Base-by-base conservation (phyloP, 352 stramenopile genomes). In the Pilasporangium apinafurcum region DNA sequence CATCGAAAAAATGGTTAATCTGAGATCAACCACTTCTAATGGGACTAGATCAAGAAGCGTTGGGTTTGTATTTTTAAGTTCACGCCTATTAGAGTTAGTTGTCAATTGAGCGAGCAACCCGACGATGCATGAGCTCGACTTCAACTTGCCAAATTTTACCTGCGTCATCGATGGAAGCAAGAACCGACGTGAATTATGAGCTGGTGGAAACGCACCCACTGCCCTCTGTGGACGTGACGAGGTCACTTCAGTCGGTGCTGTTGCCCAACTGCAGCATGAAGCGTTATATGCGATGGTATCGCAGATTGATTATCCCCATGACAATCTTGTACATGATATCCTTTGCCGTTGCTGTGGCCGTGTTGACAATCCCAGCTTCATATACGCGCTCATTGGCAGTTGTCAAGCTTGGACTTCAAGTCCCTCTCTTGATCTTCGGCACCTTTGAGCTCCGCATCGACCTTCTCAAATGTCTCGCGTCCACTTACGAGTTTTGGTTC, bases 401-500 rank as follows among this genome's bases (percentile, higher is more conserved):
- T 14, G 16, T 24, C n/a, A 48, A 48, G 21, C 9, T 38, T 16
- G 30, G 16, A 16, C 28, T 16, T 13, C 41, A 48, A 13, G 13
- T 10, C 14, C 41, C 41, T 4, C 12, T 48, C 4, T 16, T 33
- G 9, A 8, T 35, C 1, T 5, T 45, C 9, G 26, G 21, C 12
- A 17, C 35, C 38, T 16, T 10, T 12, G 26, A 25, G 26, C 14
- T 52, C n/a, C 38, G 27, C 26, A 52, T 14, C 36, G 28, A 52
- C 35, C 20, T 45, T 9, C 13, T 39, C 18, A 14, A 8, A 5
- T 40, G 44, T 1, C 27, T 52, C 20, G 10, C 29, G 20, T 21
- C 16, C 18, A 35, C 44, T 28, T 52, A 45, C 27, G 35, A 52
- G 45, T 52, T 52, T 17, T 52, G 45, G 45, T 52, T 52, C 45